Conservation (phyloP, 2,329 filamentous ascomycete genomes). For the Aspergillus fructus region DNA sequence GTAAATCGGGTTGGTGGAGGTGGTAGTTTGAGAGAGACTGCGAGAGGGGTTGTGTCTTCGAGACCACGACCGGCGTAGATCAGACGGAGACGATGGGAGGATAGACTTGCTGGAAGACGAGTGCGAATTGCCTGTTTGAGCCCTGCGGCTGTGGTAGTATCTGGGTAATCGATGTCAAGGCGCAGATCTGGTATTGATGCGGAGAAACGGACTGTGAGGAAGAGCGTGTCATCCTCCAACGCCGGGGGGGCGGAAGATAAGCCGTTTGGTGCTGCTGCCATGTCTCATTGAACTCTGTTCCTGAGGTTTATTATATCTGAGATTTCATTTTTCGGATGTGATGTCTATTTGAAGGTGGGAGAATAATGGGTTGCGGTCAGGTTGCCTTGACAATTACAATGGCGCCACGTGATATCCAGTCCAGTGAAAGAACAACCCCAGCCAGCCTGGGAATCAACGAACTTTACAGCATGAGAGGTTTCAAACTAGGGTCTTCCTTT, state of each 20-base stretch:
- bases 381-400: conserved; percentile 14
- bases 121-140: conserved; percentile 80
- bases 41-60: conserved; percentile 68
- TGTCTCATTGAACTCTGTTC: background rate
- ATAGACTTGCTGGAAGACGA: conserved; percentile 62
- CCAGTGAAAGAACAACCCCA: background rate
- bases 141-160: conserved; percentile 69
- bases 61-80: conserved; percentile 89
- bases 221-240: conserved; percentile 45
- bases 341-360: background rate
- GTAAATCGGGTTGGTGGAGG: conserved; percentile 52
- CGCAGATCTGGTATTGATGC: conserved; percentile 78
- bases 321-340: background rate
- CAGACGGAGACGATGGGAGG: conserved; percentile 73
- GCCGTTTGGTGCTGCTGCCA: background rate
- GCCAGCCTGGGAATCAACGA: background rate
- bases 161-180: conserved; percentile 69
- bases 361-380: background rate
- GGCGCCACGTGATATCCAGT: conserved; percentile 9
- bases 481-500: background rate
- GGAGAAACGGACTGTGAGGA: conserved; percentile 88
- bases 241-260: conserved; percentile 6
- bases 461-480: background rate
- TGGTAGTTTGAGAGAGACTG: conserved; percentile 64
- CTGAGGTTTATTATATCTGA: background rate